Percentiles rank a stretch among this genome's conserved stretches.
Conservation (phyloP, 148 eudicot genomes). For the Suaeda aralocaspica region DNA sequence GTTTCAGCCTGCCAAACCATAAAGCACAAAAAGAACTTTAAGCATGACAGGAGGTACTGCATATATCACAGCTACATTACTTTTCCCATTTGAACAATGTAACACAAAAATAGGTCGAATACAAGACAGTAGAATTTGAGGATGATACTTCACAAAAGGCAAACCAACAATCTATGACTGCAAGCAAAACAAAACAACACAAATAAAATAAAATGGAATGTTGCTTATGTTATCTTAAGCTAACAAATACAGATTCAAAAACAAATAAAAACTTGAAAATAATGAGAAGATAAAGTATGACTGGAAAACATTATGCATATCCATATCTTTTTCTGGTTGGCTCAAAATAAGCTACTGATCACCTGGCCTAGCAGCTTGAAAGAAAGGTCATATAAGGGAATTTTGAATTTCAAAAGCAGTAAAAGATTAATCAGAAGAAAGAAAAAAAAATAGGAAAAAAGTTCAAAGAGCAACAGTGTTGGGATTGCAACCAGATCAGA, state of each 20-base stretch:
- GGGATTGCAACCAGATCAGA: background rate
- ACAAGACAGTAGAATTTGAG: background rate
- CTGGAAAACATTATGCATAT: background rate
- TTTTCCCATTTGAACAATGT: background rate
- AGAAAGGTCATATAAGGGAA: background rate
- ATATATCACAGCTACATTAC: background rate
- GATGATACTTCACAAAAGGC: background rate
- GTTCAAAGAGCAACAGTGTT: background rate
- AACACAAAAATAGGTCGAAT: background rate
- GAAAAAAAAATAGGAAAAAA: background rate
- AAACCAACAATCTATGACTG: too few relatives aligned
- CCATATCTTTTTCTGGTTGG: background rate
- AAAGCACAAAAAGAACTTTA: slow-evolving; percentile 4
- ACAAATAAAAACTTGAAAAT: background rate
- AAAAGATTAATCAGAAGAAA: background rate
- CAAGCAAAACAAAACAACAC: too few relatives aligned
- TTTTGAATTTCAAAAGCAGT: background rate
- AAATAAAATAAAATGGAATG: background rate
- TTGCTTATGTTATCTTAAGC: background rate
- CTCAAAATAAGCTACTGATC: background rate
- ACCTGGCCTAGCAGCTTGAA: background rate
- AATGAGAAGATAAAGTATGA: background rate
- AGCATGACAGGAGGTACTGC: slow-evolving; percentile 11
- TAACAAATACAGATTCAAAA: background rate
- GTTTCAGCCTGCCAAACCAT: slow-evolving; percentile 73